Evolutionary conservation across 1,139 yeast genomes (phyloP).

Genomic region (Suhomyces coccinellae): DNA sequence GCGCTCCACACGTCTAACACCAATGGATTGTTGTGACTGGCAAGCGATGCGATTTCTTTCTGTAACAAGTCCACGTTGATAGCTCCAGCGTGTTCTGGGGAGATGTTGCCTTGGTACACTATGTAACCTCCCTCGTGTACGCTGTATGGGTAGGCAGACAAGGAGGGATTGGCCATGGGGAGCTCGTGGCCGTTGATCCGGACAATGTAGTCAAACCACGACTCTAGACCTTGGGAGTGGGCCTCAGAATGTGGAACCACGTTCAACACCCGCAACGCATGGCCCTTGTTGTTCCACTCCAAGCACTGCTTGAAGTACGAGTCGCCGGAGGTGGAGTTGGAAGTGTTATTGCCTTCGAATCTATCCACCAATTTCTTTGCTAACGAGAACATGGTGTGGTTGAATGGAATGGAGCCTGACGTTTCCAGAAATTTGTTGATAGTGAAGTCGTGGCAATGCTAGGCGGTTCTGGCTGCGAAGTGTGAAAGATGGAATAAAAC

Average conservation of each 20-base stretch:
- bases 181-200: constrained; percentile 75
- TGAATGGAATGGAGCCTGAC: not conserved
- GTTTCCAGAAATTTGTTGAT: not conserved
- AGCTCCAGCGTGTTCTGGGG: constrained; percentile 40
- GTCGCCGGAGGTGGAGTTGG: constrained; percentile 38
- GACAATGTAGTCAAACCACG: constrained; percentile 84
- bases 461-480: constrained; percentile 1
- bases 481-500: not conserved
- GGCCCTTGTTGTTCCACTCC: constrained; percentile 42
- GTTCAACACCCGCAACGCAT: constrained; percentile 42
- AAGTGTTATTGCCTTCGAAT: constrained; percentile 50
- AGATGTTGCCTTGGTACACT: constrained; percentile 37
- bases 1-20: constrained; percentile 80
- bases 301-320: constrained; percentile 54
- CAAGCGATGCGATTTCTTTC: constrained; percentile 37
- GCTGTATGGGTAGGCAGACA: constrained; percentile 33
- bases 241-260: constrained; percentile 46
- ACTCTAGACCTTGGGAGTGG: constrained; percentile 53
- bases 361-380: constrained; percentile 82
- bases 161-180: constrained; percentile 48
- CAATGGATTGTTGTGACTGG: constrained; percentile 40
- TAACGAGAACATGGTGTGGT: constrained; percentile 71
- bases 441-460: constrained; percentile 2
- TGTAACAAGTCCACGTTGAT: constrained; percentile 35
- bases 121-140: constrained; percentile 47